Conservation (phyloP, 148 eudicot genomes). For the Rhododendron mucronatum region DNA sequence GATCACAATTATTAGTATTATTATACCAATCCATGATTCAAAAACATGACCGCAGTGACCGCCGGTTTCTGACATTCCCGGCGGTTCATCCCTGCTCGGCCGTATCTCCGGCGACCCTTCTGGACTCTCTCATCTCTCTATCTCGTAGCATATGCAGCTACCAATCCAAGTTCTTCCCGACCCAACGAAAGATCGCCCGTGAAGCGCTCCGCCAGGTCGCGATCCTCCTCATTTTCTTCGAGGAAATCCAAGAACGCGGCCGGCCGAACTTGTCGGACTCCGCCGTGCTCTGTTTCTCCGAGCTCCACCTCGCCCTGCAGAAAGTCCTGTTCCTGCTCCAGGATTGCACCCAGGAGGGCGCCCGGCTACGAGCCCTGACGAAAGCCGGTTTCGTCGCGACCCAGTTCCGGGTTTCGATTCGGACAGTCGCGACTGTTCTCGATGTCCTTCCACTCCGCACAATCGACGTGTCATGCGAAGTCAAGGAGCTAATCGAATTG, state of each 20-base stretch:
- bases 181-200: slow-evolving; percentile 43
- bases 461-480: slow-evolving; percentile 36
- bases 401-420: slow-evolving; percentile 39
- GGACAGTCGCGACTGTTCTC: slow-evolving; percentile 40
- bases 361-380: slow-evolving; percentile 47
- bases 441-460: slow-evolving; percentile 47
- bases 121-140: slow-evolving; percentile 47
- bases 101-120: slow-evolving; percentile 46
- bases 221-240: slow-evolving; percentile 55
- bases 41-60: slow-evolving; percentile 36
- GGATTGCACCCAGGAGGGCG: slow-evolving; percentile 58
- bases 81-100: slow-evolving; percentile 74
- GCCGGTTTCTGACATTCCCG: slow-evolving; percentile 63
- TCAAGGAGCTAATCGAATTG: slow-evolving; percentile 50
- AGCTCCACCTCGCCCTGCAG: slow-evolving; percentile 67
- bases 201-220: slow-evolving; percentile 51
- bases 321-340: slow-evolving; percentile 49
- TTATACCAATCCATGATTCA: slow-evolving; percentile 36
- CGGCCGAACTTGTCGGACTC: slow-evolving; percentile 15
- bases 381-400: slow-evolving; percentile 32
- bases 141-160: slow-evolving; percentile 32
- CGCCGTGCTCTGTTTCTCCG: slow-evolving; percentile 40
- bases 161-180: slow-evolving; percentile 31
- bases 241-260: slow-evolving; percentile 39
- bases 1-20: not conserved